Percentiles rank a stretch among this genome's conserved stretches.
Conservation (phyloP, 306 rosid genomes). For the Rosa persica region DNA sequence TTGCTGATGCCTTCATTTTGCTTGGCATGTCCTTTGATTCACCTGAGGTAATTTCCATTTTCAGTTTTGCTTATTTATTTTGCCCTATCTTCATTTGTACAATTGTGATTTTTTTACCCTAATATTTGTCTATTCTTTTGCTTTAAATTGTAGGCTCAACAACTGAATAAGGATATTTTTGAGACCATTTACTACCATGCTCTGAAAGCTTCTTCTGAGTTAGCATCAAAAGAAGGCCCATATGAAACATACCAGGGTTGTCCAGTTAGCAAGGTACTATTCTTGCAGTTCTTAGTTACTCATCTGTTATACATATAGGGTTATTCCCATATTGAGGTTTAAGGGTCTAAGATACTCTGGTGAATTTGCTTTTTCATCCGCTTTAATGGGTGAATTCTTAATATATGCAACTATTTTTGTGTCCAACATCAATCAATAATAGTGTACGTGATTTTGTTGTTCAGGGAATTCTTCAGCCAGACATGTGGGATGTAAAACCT, state of each 20-base stretch:
- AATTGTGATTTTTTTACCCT: neutral
- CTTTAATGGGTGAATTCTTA: neutral
- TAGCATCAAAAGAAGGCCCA: constrained; percentile 76
- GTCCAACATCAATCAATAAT: neutral
- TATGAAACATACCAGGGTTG: constrained; percentile 80
- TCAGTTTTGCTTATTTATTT: neutral
- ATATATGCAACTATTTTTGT: neutral
- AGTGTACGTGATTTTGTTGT: constrained; percentile 13
- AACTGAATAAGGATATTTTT: constrained; percentile 87
- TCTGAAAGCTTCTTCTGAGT: constrained; percentile 64
- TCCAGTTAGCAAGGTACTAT: constrained; percentile 77
- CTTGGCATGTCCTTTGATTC: constrained; percentile 98
- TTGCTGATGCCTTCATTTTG: constrained; percentile 89
- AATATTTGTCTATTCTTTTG: neutral
- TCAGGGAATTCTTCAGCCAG: constrained; percentile 88
- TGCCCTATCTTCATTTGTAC: constrained; percentile 10
- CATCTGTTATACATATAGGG: neutral
- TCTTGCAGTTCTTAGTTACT: neutral
- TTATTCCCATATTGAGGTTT: neutral
- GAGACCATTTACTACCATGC: constrained; percentile 90
- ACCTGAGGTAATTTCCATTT: constrained; percentile 59
- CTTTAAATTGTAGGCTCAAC: constrained; percentile 67
- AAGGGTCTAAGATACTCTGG: neutral
- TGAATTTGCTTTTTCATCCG: neutral
- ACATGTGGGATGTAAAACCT: constrained; percentile 82